Base-by-base conservation (phyloP, 2,329 filamentous ascomycete genomes). In the Penicillium griseofulvum region DNA sequence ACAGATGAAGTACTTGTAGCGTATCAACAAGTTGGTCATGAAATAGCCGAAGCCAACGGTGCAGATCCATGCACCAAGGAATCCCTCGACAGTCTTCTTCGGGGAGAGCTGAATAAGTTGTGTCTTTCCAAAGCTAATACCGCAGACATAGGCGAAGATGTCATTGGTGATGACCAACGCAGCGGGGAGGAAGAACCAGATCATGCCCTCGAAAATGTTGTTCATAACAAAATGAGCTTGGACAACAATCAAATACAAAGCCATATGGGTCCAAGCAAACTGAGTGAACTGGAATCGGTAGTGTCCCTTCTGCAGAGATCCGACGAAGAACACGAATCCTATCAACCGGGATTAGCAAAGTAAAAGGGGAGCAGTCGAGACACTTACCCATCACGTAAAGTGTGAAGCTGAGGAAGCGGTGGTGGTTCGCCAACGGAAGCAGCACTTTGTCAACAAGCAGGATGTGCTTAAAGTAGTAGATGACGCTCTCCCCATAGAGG, bases 211-310 rank as follows among this genome's bases (percentile, higher is more conserved):
- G 67, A 99, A 95, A 63, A 99, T 89, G 76, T 99, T 99, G 83
- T 99, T 99, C 90, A 99, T 97, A 78, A 97, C 91, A 74, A 99
- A 99, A 74, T 99, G 94, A 14, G 94, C 92, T 76, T 99, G 92
- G 6, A 96, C 92, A 37, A 97, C 93, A 68, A 99, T 97, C 68
- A 99, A 82, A 80, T 96, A 97, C 19, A 99, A 84, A 5, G 95
- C 94, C 92, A 99, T 97, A 74, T 99, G 94, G 14, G 94, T 97
- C 94, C 94, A 99, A 51, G 92, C 94, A 69, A 97, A 99, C 76
- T 99, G 94, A 59, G 92, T 96, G 77, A 99, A 99, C 76, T 99
- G 94, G 78, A 99, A 97, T 74, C 88, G 90, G 81, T 97, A 97
- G 76, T 97, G 90, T 39, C 93, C 92, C 64, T 95, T 93, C 75